These are phyloP conservation scores for Magnolia sinica DNA, from an alignment of 164 flowering plant genomes.

Conservation along the genomic window DNA sequence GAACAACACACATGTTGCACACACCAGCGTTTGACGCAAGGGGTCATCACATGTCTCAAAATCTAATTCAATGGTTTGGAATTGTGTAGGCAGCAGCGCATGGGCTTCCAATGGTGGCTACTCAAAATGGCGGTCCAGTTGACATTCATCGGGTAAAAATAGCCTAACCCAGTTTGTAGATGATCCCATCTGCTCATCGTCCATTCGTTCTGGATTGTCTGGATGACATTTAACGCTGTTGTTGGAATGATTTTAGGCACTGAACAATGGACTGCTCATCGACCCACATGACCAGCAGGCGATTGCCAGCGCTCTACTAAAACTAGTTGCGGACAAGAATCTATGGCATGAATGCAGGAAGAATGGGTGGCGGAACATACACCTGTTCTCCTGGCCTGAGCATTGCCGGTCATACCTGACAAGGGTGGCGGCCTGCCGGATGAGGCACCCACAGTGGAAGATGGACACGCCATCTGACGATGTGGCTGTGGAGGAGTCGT, in stretches of 20 bases:
- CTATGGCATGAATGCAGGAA: constrained; percentile 79
- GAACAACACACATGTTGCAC: too few species aligned
- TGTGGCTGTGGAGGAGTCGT: constrained; percentile 45
- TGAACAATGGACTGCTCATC: constrained; percentile 85
- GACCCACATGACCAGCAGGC: constrained; percentile 87
- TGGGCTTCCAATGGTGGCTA: constrained; percentile 98
- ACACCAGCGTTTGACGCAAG: not conserved
- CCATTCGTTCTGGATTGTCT: not conserved
- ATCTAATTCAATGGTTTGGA: constrained; percentile 6
- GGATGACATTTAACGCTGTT: not conserved
- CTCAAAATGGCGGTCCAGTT: constrained; percentile 98
- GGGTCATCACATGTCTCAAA: not conserved
- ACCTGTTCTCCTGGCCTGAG: constrained; percentile 96
- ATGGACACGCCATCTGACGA: constrained; percentile 76
- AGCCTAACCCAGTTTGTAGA: not conserved
- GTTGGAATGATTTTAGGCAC: constrained; percentile 40
- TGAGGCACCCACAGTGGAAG: constrained; percentile 95
- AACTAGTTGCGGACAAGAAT: constrained; percentile 85
- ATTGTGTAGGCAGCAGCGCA: constrained; percentile 87
- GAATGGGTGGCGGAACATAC: constrained; percentile 90
- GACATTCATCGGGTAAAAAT: constrained; percentile 77
- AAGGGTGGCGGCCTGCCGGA: constrained; percentile 85
- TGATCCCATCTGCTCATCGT: not conserved
- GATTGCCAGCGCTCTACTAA: constrained; percentile 79
- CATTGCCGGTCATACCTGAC: constrained; percentile 91